Evolutionary conservation across 169 alveolate genomes (phyloP), one percentile per base, ranked within the genome.

Genomic region (Plasmodium falciparum): DNA sequence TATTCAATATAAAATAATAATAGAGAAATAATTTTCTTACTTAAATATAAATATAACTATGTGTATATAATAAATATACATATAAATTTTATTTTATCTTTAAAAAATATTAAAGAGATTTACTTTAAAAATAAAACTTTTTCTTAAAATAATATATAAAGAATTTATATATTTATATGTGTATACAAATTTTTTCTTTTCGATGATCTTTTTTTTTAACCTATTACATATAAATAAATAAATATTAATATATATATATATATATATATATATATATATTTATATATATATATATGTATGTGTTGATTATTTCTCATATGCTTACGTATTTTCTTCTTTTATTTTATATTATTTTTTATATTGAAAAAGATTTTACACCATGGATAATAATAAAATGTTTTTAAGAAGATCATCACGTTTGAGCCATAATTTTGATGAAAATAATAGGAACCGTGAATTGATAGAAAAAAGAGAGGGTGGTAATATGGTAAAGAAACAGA

Each of bases 401-500:
- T 59, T 80, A 49, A 61, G 90, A 17, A 54, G 90, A 24, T 80
- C 90, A 54, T 33, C 90, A 20, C 54, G 90, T 56, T 13, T 80
- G 59, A 66, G 24, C 65, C 90, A 80, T 43, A 33, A 20, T 24
- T 61, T 26, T 13, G 80, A 39, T 49, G 39, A 73, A 2, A 80
- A 69, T 69, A 69, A 29, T 56, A 47, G 54, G 59, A 80, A 47
- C 63, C 70, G 70, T 13, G 65, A 15, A 12, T 50, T 54, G 50
- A 50, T 15, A 29, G 85, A 80, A 33, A 54, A 80, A 39, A 11
- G 52, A 24, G 65, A 58, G 11, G 90, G 70, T 5, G 73, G 56
- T 26, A 33, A 45, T 54, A 33, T 39, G 43, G 43, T 26, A 33
- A 33, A 33, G 43, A 49, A 26, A 15, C 43, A 80, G 70, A 47